Percentiles rank a stretch among this genome's conserved stretches.
These are phyloP conservation scores for Epicoccum sorghinum DNA, from an alignment of 2,329 filamentous ascomycete genomes.

Conservation along the genomic window DNA sequence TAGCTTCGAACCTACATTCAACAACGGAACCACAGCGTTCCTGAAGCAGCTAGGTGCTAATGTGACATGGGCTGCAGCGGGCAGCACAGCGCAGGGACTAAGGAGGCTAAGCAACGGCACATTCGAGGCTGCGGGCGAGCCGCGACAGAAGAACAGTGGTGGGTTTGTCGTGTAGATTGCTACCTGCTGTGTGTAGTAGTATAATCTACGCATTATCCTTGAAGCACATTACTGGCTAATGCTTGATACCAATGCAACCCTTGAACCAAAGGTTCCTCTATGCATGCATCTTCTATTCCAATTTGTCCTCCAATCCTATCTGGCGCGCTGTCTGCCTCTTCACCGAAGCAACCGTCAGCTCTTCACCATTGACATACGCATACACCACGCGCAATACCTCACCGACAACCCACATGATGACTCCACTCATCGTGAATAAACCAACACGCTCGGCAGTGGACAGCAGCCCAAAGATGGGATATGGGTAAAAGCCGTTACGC, in stretches of 20 bases:
- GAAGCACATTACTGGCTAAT: no score
- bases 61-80: conserved; percentile 69
- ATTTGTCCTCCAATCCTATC: conserved; percentile 26
- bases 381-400: conserved; percentile 73
- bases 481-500: conserved; percentile 78
- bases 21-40: conserved; percentile 67
- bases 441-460: conserved; percentile 68
- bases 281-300: conserved; percentile 17
- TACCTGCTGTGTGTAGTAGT: no score
- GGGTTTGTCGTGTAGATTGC: conserved; percentile 58
- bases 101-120: conserved; percentile 65
- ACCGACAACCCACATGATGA: conserved; percentile 74
- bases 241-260: no score
- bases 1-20: conserved; percentile 71
- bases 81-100: conserved; percentile 76
- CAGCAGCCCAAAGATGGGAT: conserved; percentile 79
- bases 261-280: background rate
- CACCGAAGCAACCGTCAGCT: conserved; percentile 28
- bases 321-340: conserved; percentile 26
- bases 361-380: conserved; percentile 65
- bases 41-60: conserved; percentile 72
- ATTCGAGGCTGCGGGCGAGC: conserved; percentile 81
- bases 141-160: conserved; percentile 73
- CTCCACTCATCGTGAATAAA: conserved; percentile 73
- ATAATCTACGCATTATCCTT: no score